Evolutionary conservation across 2,329 filamentous ascomycete species (phyloP), one percentile per base, ranked within the genome.

Genomic region (Botrytis fragariae): DNA sequence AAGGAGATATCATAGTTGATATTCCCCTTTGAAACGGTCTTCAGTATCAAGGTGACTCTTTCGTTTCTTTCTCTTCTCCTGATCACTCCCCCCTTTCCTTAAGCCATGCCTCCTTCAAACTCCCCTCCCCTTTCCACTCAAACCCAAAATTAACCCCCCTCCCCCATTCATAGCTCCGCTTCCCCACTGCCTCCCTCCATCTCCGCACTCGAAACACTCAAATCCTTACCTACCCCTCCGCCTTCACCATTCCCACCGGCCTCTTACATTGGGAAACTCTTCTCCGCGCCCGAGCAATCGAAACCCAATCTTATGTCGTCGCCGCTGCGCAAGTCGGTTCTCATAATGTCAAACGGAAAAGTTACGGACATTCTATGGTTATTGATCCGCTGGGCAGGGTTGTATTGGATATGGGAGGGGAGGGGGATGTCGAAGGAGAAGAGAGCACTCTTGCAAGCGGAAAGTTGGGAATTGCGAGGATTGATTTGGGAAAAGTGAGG

Each of bases 191-290:
- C 14, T 88, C 89, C 0, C 82, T 96, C 16, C 86, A 89, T 1
- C 86, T 97, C 29, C 88, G 89, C 42, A 84, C 88, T 10, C 87
- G 89, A 72, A 85, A 87, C 35, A 93, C 94, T 2, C 90, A 97
- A 75, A 84, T 97, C 4, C 48, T 68, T 3, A 68, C 64, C 25
- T 98, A 95, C 80, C 95, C 95, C 0, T 95, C 93, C 9, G 95
- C 95, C 6, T 98, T 98, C 80, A 97, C 95, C 0, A 87, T 97
- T 0, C 90, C 92, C 1, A 98, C 95, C 0, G 95, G 95, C 0
- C 86, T 86, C 73, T 93, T 93, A 1, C 95, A 98, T 83, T 98
- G 95, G 95, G 90, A 94, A 79, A 85, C 89, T 3, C 84, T 98
- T 9, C 84, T 98, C 22, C 86, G 93, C 42, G 90, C 93, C 5